A percentile compares a stretch with the other conserved stretches of the same genome.
phyloP scores from a whole-genome alignment of 2,329 filamentous ascomycete species.

The Hymenotorrendiella dingleyae region DNA sequence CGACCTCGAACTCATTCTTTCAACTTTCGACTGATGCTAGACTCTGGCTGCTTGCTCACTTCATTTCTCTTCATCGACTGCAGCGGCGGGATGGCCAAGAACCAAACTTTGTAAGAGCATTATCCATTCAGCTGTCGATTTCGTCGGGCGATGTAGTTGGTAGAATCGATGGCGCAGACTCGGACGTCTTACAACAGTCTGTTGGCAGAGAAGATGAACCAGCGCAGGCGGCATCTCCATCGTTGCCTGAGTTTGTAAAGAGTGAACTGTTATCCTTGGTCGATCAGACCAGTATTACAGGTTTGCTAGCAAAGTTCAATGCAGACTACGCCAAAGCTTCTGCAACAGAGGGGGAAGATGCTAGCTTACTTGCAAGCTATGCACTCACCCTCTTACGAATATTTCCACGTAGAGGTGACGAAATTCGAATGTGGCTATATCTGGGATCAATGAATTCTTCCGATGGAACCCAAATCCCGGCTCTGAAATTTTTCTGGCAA shows the following conservation, averaged over 20 bases:
- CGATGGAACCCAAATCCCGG: slow-evolving; percentile 44
- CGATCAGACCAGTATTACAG: slow-evolving; percentile 67
- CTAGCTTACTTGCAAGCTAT: slow-evolving; percentile 76
- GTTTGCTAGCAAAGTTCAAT: slow-evolving; percentile 28
- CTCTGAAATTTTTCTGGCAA: slow-evolving; percentile 82
- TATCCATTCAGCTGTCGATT: slow-evolving; percentile 48
- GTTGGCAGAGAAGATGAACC: slow-evolving; percentile 20
- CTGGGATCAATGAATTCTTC: slow-evolving; percentile 46
- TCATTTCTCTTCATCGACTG: slow-evolving; percentile 50
- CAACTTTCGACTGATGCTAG: slow-evolving; percentile 33
- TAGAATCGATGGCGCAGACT: slow-evolving; percentile 40
- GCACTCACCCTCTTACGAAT: slow-evolving; percentile 78
- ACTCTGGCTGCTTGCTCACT: slow-evolving; percentile 62
- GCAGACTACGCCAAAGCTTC: slow-evolving; percentile 25
- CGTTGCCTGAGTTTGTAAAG: slow-evolving; percentile 52
- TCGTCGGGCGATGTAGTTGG: slow-evolving; percentile 46
- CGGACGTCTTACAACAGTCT: slow-evolving; percentile 31
- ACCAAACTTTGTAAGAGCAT: slow-evolving; percentile 41
- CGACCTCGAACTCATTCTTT: slow-evolving; percentile 17
- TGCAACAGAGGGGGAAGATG: slow-evolving; percentile 39
- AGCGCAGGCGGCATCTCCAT: slow-evolving; percentile 15
- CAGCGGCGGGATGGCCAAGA: slow-evolving; percentile 32
- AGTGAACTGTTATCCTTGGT: slow-evolving; percentile 65
- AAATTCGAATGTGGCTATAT: slow-evolving; percentile 92
- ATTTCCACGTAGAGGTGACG: slow-evolving; percentile 75